Base-by-base conservation (phyloP, 805 yeast species). In the Candida glaebosa region DNA sequence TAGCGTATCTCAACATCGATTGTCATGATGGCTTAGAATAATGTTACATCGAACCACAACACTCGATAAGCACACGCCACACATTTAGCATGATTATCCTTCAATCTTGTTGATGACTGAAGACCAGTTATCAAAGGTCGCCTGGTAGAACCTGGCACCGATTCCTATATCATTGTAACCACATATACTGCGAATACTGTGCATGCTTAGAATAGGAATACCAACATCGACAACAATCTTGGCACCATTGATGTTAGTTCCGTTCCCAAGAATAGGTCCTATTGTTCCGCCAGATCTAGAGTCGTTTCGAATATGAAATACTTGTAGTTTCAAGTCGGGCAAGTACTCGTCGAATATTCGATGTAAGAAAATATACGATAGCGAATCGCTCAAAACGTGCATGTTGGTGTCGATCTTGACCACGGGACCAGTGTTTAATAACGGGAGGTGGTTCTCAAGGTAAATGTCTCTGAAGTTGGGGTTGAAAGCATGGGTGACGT, bases 401-500 rank as follows among this genome's bases (percentile, higher is more conserved):
- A 53, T 60, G 41, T 65, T 64, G 4, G 67, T 53, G 38, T 69
- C 72, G 24, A 63, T 39, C 43, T 69, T 69, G 18, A 68, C 46
- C 2, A 63, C 56, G 2, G 70, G 56, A 1, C 75, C 75, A 2
- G 45, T 56, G 44, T 69, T 69, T 16, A 69, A 73, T 8, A 65
- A 38, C 2, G 75, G 74, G 31, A 41, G 58, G 50, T 68, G 64
- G 17, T 51, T 48, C 15, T 57, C 55, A 34, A 69, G 50, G 44
- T 68, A 66, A 0, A 49, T 61, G 14, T 50, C 45, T 16, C 49
- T 43, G 47, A 68, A 69, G 48, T 69, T 69, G 8, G 75, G 75
- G 47, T 69, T 69, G 33, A 69, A 44, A 4, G 65, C 63, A 45
- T 69, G 75, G 3, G 74, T 69, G 6, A 69, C 73, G 46, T 69